Evolutionary conservation across 1,284 basidiomycete genomes (phyloP), one percentile per base, ranked within the genome.

Genomic region (Afroboletus lepidellus): DNA sequence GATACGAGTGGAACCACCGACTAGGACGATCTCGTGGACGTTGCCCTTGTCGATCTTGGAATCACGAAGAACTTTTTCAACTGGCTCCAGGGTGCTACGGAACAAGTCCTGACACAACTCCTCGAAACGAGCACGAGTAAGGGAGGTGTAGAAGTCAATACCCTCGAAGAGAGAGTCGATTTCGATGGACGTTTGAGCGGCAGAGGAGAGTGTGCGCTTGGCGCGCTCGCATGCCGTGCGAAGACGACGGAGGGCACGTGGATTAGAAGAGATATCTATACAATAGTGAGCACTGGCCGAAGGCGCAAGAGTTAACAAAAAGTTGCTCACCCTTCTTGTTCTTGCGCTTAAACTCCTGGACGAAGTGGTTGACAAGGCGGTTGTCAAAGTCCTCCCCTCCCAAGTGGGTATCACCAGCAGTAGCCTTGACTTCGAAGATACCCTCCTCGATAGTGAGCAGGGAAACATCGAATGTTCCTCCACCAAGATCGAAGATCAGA

Each of bases 341-440:
- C 83, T 98, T 98, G 72, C 94, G 84, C 85, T 98, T 97, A 84
- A 98, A 98, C 76, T 98, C 94, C 73, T 95, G 92, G 57, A 92
- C 89, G 70, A 99, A 97, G 85, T 98, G 92, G 77, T 95, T 94
- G 72, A 98, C 92, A 63, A 98, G 90, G 63, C 91, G 87, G 83
- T 98, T 98, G 76, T 98, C 96, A 66, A 98, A 99, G 77, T 98
- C 95, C 77, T 98, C 95, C 79, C 96, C 95, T 78, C 95, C 95
- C 72, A 98, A 81, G 75, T 98, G 95, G 57, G 95, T 99, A 78
- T 98, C 96, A 84, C 95, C 96, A 57, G 96, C 95, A 58, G 95
- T 98, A 57, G 96, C 94, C 81, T 97, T 96, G 74, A 98, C 95
- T 75, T 97, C 95, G 78, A 98, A 99, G 75, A 99, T 94, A 74